Percentiles rank a stretch among this genome's conserved stretches.
phyloP scores from a whole-genome alignment of 2,329 filamentous ascomycete genomes.

The Fusarium marasasianum region DNA sequence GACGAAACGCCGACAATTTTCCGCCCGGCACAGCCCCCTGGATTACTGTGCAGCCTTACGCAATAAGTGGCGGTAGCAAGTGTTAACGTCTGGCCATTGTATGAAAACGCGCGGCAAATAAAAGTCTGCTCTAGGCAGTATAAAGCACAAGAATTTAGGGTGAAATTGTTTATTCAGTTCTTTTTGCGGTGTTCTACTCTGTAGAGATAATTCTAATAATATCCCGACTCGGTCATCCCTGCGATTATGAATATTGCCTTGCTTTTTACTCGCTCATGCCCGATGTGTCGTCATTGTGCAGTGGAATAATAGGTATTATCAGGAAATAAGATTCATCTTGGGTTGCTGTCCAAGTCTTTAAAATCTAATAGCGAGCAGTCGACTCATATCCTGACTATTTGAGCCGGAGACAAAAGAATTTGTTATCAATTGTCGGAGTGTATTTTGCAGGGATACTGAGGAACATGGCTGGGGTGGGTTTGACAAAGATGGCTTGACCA shows the following conservation, averaged over 20 bases:
- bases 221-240: neutral
- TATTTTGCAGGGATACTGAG: conserved; percentile 9
- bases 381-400: conserved; percentile 10
- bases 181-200: neutral
- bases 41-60: conserved; percentile 41
- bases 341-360: conserved; percentile 5
- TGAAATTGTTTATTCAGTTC: neutral
- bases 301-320: conserved; percentile 21
- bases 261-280: conserved; percentile 16
- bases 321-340: conserved; percentile 18
- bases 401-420: neutral
- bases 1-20: conserved; percentile 51
- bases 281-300: conserved; percentile 42
- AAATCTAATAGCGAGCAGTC: conserved; percentile 27
- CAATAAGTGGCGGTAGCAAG: conserved; percentile 35
- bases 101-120: conserved; percentile 23
- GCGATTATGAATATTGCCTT: conserved; percentile 12
- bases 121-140: conserved; percentile 14
- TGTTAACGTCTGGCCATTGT: conserved; percentile 7
- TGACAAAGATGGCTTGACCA: neutral
- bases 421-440: neutral
- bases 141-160: neutral
- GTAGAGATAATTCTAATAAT: neutral
- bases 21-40: conserved; percentile 46
- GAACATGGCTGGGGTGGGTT: neutral